phyloP scores from a whole-genome alignment of 129 eudicot species.

The Lactuca saligna region DNA sequence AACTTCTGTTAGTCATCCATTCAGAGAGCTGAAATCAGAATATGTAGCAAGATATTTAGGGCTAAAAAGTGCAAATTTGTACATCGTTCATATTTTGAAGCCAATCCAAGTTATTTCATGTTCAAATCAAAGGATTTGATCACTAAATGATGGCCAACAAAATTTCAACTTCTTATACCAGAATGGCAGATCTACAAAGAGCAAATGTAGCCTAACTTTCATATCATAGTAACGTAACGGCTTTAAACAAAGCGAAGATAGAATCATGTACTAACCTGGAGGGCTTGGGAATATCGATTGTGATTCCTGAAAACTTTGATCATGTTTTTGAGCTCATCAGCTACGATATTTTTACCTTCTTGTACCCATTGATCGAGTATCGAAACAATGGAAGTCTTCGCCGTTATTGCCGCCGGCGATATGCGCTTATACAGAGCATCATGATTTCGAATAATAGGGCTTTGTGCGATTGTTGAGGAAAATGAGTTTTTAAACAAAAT shows the following conservation, averaged over 20 bases:
- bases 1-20: constrained; percentile 34
- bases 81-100: too few species aligned
- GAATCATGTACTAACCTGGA: constrained; percentile 14
- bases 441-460: constrained; percentile 2
- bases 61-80: too few species aligned
- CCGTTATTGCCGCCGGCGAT: constrained; percentile 17
- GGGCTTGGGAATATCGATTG: constrained; percentile 33
- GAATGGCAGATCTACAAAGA: too few species aligned
- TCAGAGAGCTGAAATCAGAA: constrained; percentile 38
- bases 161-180: too few species aligned
- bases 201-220: not conserved
- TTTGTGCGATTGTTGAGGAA: constrained; percentile 6
- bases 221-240: not conserved
- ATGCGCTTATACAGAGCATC: constrained; percentile 4
- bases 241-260: not conserved
- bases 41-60: not conserved
- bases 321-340: constrained; percentile 20
- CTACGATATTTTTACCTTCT: constrained; percentile 6
- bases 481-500: constrained; percentile 18
- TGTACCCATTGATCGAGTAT: constrained; percentile 30
- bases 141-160: too few species aligned
- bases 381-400: constrained; percentile 19
- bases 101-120: not conserved
- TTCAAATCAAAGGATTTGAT: too few species aligned
- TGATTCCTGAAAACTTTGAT: constrained; percentile 27